These are phyloP conservation scores for Gossypium turneri DNA, from an alignment of 345 rosid species.

Conservation along the genomic window DNA sequence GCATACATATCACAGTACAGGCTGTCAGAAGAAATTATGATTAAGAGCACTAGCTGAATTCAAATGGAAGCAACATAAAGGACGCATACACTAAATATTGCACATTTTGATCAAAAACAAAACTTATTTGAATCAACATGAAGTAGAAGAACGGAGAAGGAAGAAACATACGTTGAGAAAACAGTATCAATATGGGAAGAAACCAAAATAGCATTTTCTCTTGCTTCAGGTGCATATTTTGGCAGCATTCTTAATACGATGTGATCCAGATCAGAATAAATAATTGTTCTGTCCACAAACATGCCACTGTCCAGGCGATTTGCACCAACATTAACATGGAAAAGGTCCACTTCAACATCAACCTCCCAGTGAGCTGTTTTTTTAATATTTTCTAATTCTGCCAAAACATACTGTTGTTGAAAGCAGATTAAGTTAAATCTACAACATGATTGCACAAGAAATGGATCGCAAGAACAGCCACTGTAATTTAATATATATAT, in stretches of 20 bases:
- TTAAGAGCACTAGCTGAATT: not conserved
- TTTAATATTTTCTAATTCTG: slow-evolving; percentile 50
- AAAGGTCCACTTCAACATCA: slow-evolving; percentile 73
- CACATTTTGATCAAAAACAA: not conserved
- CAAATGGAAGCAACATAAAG: not conserved
- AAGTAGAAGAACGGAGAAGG: slow-evolving; percentile 1
- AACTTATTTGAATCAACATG: slow-evolving; percentile 6
- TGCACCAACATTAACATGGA: slow-evolving; percentile 62
- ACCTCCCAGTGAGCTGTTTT: slow-evolving; percentile 77
- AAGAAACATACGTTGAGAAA: slow-evolving; percentile 68
- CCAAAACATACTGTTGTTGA: slow-evolving; percentile 70
- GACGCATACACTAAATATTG: not conserved
- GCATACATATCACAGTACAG: not conserved
- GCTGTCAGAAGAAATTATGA: not conserved
- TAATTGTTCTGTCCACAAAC: slow-evolving; percentile 70
- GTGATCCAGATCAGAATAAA: slow-evolving; percentile 81
- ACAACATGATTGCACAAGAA: slow-evolving; percentile 10
- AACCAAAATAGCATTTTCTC: slow-evolving; percentile 72
- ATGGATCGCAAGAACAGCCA: slow-evolving; percentile 4
- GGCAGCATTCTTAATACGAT: slow-evolving; percentile 68
- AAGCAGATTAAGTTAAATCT: slow-evolving; percentile 21
- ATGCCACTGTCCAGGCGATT: slow-evolving; percentile 59
- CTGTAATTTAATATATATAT: not conserved
- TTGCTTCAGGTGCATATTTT: slow-evolving; percentile 67
- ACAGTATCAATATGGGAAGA: slow-evolving; percentile 96